Conservation (phyloP, 208 protist genomes). For the Trypanosoma congolense region DNA sequence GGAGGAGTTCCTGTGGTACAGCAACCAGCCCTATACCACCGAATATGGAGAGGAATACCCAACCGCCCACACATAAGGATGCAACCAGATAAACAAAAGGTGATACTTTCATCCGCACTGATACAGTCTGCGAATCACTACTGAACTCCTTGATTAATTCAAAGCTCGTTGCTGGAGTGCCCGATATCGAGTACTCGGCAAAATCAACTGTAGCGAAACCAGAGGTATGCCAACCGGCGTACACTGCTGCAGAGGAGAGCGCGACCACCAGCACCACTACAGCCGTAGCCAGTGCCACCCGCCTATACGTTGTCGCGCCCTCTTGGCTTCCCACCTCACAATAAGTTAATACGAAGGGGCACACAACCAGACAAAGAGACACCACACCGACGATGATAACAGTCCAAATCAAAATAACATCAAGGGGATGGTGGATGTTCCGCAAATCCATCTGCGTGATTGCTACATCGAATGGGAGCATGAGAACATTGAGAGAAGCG, state of each 20-base stretch:
- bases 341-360: conserved; percentile 87
- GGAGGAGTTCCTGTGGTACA: conserved; percentile 83
- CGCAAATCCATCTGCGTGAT: conserved; percentile 29
- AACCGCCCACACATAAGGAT: conserved; percentile 61
- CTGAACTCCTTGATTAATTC: conserved; percentile 11
- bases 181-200: conserved; percentile 9
- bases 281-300: conserved; percentile 26
- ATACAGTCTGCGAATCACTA: conserved; percentile 17
- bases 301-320: conserved; percentile 20
- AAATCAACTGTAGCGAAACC: conserved; percentile 22
- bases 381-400: conserved; percentile 40
- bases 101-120: conserved; percentile 24
- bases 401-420: conserved; percentile 50
- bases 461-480: conserved; percentile 91
- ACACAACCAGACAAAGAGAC: conserved; percentile 50
- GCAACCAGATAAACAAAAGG: conserved; percentile 67
- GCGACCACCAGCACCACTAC: conserved; percentile 28
- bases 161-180: conserved; percentile 1
- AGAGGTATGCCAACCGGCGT: conserved; percentile 15
- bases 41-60: conserved; percentile 88
- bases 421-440: conserved; percentile 28
- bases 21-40: conserved; percentile 89
- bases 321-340: conserved; percentile 85
- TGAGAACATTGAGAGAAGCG: conserved; percentile 69
- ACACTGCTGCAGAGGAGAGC: conserved; percentile 26